Evolutionary conservation across 2,329 filamentous ascomycete species (phyloP).

Genomic region (Alternaria brassicae): DNA sequence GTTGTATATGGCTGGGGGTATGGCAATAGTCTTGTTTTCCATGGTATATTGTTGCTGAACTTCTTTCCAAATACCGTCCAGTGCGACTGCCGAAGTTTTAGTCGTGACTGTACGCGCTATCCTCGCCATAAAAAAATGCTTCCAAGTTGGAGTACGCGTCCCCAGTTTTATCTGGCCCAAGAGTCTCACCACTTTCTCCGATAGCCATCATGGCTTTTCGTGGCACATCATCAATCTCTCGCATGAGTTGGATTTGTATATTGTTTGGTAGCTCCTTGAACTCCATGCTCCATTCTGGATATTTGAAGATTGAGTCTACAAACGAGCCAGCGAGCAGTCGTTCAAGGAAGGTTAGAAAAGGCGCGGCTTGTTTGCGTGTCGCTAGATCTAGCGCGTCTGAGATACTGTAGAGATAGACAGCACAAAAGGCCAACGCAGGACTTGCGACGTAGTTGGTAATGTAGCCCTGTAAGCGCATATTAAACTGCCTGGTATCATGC

Average conservation of each 20-base stretch:
- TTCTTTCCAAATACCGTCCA: conserved; percentile 39
- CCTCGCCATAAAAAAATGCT: conserved; percentile 31
- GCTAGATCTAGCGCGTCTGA: conserved; percentile 29
- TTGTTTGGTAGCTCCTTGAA: conserved; percentile 28
- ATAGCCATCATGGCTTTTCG: conserved; percentile 27
- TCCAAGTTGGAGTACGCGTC: conserved; percentile 28
- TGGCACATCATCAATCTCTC: conserved; percentile 34
- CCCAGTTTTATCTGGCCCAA: conserved; percentile 2
- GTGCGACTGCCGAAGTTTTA: conserved; percentile 10
- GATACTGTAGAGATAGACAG: conserved; percentile 41
- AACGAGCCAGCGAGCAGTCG: conserved; percentile 32
- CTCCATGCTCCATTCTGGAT: conserved; percentile 13
- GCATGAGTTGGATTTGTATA: conserved; percentile 21
- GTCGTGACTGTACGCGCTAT: conserved; percentile 37
- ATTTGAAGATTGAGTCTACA: conserved; percentile 21
- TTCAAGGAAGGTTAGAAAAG: conserved; percentile 39
- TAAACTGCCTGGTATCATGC: conserved; percentile 22
- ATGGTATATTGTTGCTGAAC: conserved; percentile 26
- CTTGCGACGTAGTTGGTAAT: conserved; percentile 29
- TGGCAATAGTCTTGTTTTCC: conserved; percentile 16
- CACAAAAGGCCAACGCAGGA: conserved; percentile 36
- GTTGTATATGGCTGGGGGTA: conserved; percentile 50
- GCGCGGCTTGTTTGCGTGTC: conserved; percentile 30
- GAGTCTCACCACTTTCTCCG: conserved; percentile 11
- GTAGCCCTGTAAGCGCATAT: conserved; percentile 34